Evolutionary conservation across 768 basidiomycete species (phyloP), one percentile per base, ranked within the genome.

Genomic region (Arthromyces matolae): DNA sequence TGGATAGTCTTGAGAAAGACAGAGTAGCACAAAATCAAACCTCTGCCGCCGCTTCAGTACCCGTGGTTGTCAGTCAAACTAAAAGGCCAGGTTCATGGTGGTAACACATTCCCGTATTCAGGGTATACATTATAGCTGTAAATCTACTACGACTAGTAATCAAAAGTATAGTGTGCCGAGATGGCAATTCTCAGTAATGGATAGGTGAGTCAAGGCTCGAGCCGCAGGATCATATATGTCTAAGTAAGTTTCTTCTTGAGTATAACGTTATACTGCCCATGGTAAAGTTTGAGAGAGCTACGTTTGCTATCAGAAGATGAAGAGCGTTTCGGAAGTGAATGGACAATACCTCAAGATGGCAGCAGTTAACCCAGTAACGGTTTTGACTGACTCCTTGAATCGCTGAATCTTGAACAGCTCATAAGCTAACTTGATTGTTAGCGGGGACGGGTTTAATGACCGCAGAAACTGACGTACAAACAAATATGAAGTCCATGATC

Each of bases 401-500:
- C 80, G 75, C 56, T 80, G 78, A 51, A 91, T 57, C 49, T 73
- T 71, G 71, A 91, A 90, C n/a, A 91, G 65, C 45, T 89, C 84
- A 60, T 86, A 93, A 5, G 86, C 89, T 92, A 58, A n/a, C 42
- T 37, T 32, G 20, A 44, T 37, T 38, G 42, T 49, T 33, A 57
- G 52, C 23, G 28, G 24, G 22, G 28, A 16, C 34, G 42, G 34
- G 45, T 16, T 50, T 62, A 47, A 49, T 55, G 43, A 41, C 44
- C 50, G 43, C 49, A 38, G n/a, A 14, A 24, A 54, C n/a, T 48
- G 24, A 70, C 71, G 57, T 61, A 93, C 89, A 90, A 61, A 91
- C 90, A 67, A 92, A 93, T 58, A 90, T 80, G 51, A 93, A 68
- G 64, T 93, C 90, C 88, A 91, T 89, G 34, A 77, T 58, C 50